Percentiles rank a stretch among this genome's conserved stretches.
Evolutionary conservation across 2,329 filamentous ascomycete species (phyloP).

Genomic region (Penicillium sp.): DNA sequence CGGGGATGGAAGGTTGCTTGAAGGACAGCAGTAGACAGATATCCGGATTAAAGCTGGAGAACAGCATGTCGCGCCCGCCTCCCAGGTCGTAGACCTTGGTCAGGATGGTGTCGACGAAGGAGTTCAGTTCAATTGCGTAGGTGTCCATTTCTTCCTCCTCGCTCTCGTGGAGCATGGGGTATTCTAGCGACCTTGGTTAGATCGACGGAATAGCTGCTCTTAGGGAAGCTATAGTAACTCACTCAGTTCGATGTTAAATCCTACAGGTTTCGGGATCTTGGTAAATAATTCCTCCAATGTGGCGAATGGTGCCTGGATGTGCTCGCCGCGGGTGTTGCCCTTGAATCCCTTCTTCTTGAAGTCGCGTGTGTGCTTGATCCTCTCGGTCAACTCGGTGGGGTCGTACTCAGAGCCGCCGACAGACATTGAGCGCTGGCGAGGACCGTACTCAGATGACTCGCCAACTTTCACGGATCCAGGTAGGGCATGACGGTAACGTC

Average conservation of each 20-base stretch:
- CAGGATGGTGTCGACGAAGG: constrained; percentile 91
- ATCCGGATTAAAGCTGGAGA: constrained; percentile 96
- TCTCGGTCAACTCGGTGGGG: constrained; percentile 59
- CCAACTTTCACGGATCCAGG: constrained; percentile 25
- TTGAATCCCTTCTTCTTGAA: constrained; percentile 96
- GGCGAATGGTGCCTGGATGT: constrained; percentile 93
- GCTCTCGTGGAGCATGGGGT: constrained; percentile 94
- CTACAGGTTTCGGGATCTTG: constrained; percentile 74
- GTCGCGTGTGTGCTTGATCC: constrained; percentile 95
- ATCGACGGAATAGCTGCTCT: constrained; percentile 28
- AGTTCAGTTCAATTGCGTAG: constrained; percentile 92
- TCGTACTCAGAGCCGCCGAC: constrained; percentile 52
- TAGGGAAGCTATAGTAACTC: constrained; percentile 28
- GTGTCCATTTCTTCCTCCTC: constrained; percentile 96
- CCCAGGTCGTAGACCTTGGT: constrained; percentile 84
- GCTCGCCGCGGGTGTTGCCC: constrained; percentile 87
- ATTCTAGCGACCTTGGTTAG: constrained; percentile 54
- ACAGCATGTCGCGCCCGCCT: constrained; percentile 84
- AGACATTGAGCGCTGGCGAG: constrained; percentile 57
- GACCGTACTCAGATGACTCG: constrained; percentile 13
- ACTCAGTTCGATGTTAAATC: constrained; percentile 98
- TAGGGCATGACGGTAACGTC: constrained; percentile 48
- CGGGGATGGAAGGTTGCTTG: constrained; percentile 95
- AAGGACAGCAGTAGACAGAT: constrained; percentile 91
- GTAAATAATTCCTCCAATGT: constrained; percentile 91